Conservation (phyloP, 495 filamentous ascomycete genomes). For the Xylaria cubensis region DNA sequence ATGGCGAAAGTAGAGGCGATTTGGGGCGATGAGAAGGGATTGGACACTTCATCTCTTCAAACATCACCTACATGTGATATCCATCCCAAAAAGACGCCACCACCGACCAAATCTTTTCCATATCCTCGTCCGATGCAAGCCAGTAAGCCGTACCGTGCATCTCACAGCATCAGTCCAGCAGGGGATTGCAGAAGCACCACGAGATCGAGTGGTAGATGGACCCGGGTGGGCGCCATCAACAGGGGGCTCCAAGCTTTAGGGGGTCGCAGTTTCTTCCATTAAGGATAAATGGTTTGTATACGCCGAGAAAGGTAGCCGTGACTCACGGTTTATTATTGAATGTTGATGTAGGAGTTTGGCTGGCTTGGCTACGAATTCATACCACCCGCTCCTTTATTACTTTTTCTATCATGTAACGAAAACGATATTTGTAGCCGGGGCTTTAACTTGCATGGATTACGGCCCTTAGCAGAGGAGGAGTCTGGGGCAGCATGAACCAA, state of each 20-base stretch:
- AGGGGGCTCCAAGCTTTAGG: conserved; percentile 50
- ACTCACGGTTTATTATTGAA: background rate
- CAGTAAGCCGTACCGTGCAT: conserved; percentile 34
- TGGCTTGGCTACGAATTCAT: conserved; percentile 34
- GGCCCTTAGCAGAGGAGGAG: conserved; percentile 7
- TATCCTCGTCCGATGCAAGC: conserved; percentile 38
- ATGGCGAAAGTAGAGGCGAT: conserved; percentile 30
- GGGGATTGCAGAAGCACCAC: conserved; percentile 34
- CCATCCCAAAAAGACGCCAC: conserved; percentile 26
- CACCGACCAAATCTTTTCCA: conserved; percentile 36
- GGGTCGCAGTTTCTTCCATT: conserved; percentile 52
- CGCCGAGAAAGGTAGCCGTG: background rate
- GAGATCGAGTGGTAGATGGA: conserved; percentile 41
- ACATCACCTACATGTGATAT: conserved; percentile 28
- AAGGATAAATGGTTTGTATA: conserved; percentile 26
- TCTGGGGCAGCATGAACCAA: conserved; percentile 8
- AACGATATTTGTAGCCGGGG: conserved; percentile 22
- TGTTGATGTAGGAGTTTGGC: conserved; percentile 21
- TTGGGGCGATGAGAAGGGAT: conserved; percentile 34
- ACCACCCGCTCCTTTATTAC: conserved; percentile 33
- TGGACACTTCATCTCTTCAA: conserved; percentile 27
- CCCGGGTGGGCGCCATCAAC: conserved; percentile 42
- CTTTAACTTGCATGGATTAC: conserved; percentile 16
- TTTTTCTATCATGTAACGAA: conserved; percentile 20
- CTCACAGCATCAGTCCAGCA: conserved; percentile 30